Base-by-base conservation (phyloP, 768 basidiomycete genomes). In the Lanmaoa rubissima region DNA sequence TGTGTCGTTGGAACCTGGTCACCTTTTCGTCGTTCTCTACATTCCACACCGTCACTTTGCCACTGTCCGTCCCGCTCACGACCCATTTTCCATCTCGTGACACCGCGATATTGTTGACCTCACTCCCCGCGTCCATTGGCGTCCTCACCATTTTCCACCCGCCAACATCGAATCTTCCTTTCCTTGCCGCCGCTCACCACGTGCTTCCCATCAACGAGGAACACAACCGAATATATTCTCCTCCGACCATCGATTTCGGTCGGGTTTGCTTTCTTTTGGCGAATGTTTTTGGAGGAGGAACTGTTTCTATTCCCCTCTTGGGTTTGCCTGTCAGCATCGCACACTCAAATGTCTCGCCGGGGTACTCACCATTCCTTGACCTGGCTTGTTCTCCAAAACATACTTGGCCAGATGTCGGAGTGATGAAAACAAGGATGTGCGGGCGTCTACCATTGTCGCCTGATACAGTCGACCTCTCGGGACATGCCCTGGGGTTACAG, bases 101-200 rank as follows among this genome's bases (percentile, higher is more conserved):
- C n/a, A n/a, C n/a, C n/a, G n/a, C n/a, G n/a, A n/a, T n/a, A n/a
- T n/a, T n/a, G n/a, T n/a, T n/a, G n/a, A n/a, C n/a, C n/a, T n/a
- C n/a, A n/a, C n/a, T n/a, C n/a, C n/a, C n/a, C n/a, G n/a, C n/a
- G n/a, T n/a, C n/a, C n/a, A n/a, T n/a, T n/a, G n/a, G n/a, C n/a
- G n/a, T n/a, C n/a, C n/a, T n/a, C 14, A 2, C 55, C 42, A 14
- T 48, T 38, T 2, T 26, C 21, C 8, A 34, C n/a, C 3, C 21
- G 17, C 45, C 55, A 59, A 8, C 40, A 2, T 48, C 51, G 59
- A 41, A 60, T 38, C 34, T 28, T 45, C 16, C 39, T 12, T 21
- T 40, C 19, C 5, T 3, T 7, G 1, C 26, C 45, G 3, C 38
- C 49, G 4, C 58, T 32, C 17, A 58, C 39, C 13, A 59, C 0